These are phyloP conservation scores for Populus hybrid DNA, from an alignment of 441 rosid species.

Conservation along the genomic window DNA sequence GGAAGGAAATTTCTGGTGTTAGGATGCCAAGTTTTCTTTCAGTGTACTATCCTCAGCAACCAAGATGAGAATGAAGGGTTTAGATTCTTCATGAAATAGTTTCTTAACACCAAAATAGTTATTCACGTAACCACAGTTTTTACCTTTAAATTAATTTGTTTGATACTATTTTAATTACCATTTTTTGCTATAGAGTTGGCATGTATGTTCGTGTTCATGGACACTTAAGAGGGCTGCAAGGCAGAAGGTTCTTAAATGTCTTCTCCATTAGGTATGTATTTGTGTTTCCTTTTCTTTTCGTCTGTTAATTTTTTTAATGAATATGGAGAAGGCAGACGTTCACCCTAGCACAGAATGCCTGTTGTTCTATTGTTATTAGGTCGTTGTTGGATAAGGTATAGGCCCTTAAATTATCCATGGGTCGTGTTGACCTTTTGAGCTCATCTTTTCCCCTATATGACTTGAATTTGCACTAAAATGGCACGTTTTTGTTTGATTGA, in stretches of 20 bases:
- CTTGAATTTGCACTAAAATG: background rate
- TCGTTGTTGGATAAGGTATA: background rate
- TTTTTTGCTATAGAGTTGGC: constrained; percentile 51
- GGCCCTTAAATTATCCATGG: background rate
- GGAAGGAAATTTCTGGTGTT: constrained; percentile 6
- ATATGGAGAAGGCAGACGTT: background rate
- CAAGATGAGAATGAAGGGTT: background rate
- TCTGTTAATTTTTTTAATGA: constrained; percentile 6
- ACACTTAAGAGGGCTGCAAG: constrained; percentile 72
- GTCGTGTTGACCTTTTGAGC: background rate
- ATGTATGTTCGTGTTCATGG: constrained; percentile 89
- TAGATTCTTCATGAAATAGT: background rate
- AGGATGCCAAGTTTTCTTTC: constrained; percentile 3
- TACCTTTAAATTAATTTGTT: background rate
- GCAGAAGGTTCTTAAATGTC: constrained; percentile 65
- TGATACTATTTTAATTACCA: background rate
- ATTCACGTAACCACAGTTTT: background rate
- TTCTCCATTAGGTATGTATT: constrained; percentile 67
- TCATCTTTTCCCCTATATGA: background rate
- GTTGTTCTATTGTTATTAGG: background rate
- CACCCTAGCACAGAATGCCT: background rate
- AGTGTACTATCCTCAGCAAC: background rate
- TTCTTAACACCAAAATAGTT: background rate
- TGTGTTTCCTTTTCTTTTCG: background rate
- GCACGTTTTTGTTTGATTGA: background rate